Evolutionary conservation across 495 filamentous ascomycete genomes (phyloP).

Genomic region (Penicillium verhagenii): DNA sequence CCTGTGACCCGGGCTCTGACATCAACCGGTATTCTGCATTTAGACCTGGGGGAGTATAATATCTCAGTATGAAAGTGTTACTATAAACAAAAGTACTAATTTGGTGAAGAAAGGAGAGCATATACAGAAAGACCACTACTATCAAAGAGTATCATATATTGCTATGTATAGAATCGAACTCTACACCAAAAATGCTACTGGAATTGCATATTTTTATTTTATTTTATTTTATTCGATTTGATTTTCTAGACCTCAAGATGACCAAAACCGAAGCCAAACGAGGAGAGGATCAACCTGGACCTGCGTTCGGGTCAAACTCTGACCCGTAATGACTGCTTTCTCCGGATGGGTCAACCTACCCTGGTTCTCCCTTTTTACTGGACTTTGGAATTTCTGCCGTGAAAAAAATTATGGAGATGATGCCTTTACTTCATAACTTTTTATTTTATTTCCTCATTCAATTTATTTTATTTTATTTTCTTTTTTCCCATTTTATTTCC

Average conservation of each 20-base stretch:
- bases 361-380: constrained; percentile 33
- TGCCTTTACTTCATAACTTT: constrained; percentile 43
- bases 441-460: constrained; percentile 16
- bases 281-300: constrained; percentile 50
- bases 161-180: no score
- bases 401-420: constrained; percentile 32
- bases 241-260: constrained; percentile 3
- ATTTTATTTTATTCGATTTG: constrained; percentile 3
- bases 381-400: constrained; percentile 29
- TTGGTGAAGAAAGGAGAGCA: neutral
- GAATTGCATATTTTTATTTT: constrained; percentile 2
- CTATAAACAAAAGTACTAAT: neutral
- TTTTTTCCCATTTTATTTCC: constrained; percentile 18
- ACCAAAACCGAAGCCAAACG: constrained; percentile 25
- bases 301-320: constrained; percentile 50
- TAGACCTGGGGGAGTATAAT: no score
- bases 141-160: no score
- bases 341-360: constrained; percentile 38
- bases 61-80: constrained; percentile 3
- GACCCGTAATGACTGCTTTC: constrained; percentile 37
- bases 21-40: constrained; percentile 36
- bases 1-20: constrained; percentile 43
- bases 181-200: no score
- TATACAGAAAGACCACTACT: no score
- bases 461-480: constrained; percentile 19